Conservation (phyloP, 192 early-diverging fungal genomes). For the Jimgerdemannia flammicorona region DNA sequence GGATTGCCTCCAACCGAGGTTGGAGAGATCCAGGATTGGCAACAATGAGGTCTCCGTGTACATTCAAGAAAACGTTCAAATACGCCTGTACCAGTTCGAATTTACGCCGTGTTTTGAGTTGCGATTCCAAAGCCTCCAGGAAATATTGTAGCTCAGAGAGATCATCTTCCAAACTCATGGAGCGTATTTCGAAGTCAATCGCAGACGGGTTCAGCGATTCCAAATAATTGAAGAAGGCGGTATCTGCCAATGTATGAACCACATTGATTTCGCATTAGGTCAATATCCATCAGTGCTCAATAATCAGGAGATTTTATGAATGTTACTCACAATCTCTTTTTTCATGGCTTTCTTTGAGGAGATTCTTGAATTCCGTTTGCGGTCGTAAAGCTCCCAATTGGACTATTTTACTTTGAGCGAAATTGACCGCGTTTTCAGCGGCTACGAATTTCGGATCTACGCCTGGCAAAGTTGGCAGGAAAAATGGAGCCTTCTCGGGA, state of each 20-base stretch:
- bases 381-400: constrained; percentile 44
- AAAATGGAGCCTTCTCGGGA: constrained; percentile 92
- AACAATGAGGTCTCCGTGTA: constrained; percentile 76
- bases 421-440: constrained; percentile 26
- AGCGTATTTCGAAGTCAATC: constrained; percentile 82
- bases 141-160: constrained; percentile 60
- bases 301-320: neutral
- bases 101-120: constrained; percentile 63
- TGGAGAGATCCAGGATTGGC: constrained; percentile 48
- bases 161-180: constrained; percentile 65
- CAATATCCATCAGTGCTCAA: neutral
- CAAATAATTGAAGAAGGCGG: constrained; percentile 65
- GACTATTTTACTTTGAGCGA: constrained; percentile 33
- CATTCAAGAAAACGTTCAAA: constrained; percentile 71
- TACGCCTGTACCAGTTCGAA: constrained; percentile 87
- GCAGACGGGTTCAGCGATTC: constrained; percentile 79
- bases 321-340: constrained; percentile 33
- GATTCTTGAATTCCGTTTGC: constrained; percentile 57
- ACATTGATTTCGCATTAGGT: neutral
- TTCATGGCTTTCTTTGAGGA: constrained; percentile 48
- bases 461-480: constrained; percentile 79
- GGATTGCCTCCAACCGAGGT: constrained; percentile 37
- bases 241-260: constrained; percentile 27
- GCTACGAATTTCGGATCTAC: constrained; percentile 64
- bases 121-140: constrained; percentile 57